Conservation (phyloP, 495 filamentous ascomycete genomes). For the Tetracladium marchalianum region DNA sequence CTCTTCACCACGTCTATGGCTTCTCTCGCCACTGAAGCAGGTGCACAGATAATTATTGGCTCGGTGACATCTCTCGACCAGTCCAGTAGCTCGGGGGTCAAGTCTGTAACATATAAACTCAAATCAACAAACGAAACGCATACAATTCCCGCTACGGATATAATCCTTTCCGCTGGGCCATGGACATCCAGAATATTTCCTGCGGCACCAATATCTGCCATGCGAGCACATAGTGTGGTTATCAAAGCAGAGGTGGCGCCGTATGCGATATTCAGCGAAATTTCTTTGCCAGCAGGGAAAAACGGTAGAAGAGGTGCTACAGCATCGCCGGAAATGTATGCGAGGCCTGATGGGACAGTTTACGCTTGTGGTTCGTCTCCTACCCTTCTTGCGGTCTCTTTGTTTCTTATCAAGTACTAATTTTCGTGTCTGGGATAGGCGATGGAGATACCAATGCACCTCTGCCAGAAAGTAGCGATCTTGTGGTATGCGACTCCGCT, state of each 20-base stretch:
- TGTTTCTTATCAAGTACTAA: not conserved
- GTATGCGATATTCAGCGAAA: conserved; percentile 86
- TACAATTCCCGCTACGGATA: conserved; percentile 66
- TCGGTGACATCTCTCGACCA: conserved; percentile 55
- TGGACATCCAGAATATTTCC: conserved; percentile 77
- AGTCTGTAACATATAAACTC: conserved; percentile 65
- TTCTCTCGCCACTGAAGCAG: conserved; percentile 63
- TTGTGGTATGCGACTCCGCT: conserved; percentile 64
- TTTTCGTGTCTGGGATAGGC: conserved; percentile 31
- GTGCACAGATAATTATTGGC: conserved; percentile 61
- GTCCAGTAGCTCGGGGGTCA: conserved; percentile 35
- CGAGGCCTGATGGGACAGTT: conserved; percentile 76
- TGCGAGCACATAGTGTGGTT: conserved; percentile 85
- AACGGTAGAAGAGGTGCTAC: conserved; percentile 27
- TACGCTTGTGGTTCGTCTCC: conserved; percentile 62
- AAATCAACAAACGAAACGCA: conserved; percentile 45
- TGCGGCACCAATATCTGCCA: conserved; percentile 63
- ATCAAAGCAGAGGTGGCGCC: conserved; percentile 72
- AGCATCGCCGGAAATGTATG: conserved; percentile 87
- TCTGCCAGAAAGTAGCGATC: conserved; percentile 64
- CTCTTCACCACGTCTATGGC: conserved; percentile 87
- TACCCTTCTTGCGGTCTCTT: not conserved
- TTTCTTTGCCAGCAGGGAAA: conserved; percentile 53
- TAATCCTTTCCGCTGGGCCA: conserved; percentile 79
- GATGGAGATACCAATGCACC: conserved; percentile 72